Evolutionary conservation across 352 stramenopile genomes (phyloP), one percentile per base, ranked within the genome.

Genomic region (Pythium chondricola): DNA sequence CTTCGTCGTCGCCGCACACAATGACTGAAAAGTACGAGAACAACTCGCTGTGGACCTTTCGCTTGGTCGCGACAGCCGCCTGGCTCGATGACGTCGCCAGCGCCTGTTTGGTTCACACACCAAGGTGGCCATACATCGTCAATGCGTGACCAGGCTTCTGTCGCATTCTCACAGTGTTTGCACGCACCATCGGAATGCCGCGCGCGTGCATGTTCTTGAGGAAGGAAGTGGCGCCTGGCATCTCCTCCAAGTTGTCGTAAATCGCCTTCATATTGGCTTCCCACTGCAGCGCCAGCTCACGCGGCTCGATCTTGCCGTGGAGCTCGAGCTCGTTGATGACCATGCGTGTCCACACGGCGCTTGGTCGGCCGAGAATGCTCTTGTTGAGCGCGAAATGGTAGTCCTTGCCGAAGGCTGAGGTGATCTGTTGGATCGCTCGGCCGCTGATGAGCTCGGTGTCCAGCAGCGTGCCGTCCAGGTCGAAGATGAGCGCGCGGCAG

Each of bases 381-480:
- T 93, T 93, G 60, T 86, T 79, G 44, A 88, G 70, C 14, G 67
- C 48, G 40, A 67, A 69, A 8, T 72, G 69, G 63, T 83, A 84
- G 43, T 69, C 54, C 41, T 70, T 70, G n/a, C 78, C 81, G 37
- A 82, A 71, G n/a, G 53, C 64, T 20, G 59, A 64, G 24, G 81
- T 58, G 36, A 82, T 63, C 43, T 73, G 51, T 43, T 75, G 64
- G 52, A 89, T 81, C 20, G 77, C 62, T 11, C 74, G 53, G 42
- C 74, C 63, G 43, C 78, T 89, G 52, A 90, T 69, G 53, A 72
- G 67, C 44, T 93, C 81, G 22, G 78, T 88, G 57, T 93, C 81
- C 52, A 93, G 65, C 37, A 93, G 55, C 31, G 81, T 93, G 43
- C 81, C 81, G 55, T 93, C 81, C 56, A 92, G 74, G 57, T 92